Evolutionary conservation across 2,329 filamentous ascomycete genomes (phyloP), one percentile per base, ranked within the genome.

Genomic region (Passalora sequoiae): DNA sequence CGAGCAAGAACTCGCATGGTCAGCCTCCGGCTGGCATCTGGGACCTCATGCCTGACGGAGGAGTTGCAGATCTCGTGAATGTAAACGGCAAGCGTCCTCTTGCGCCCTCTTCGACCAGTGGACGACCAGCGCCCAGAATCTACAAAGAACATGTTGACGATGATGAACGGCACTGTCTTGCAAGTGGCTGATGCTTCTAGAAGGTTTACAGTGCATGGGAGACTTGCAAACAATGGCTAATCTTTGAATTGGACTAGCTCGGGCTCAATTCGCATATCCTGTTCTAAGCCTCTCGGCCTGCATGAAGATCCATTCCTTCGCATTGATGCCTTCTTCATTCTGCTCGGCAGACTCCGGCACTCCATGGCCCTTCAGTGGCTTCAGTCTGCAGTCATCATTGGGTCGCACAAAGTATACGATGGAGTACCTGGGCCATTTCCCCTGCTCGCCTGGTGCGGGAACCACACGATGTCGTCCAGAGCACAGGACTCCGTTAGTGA

Each of bases 351-450:
- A 44, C n/a, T 55, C 24, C 7, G 61, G 59, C 4, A 63, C 47
- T 0, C 57, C 54, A 6, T 46, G 36, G 1, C 61, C 62, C 27
- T 65, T 61, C 42, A 69, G 46, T 31, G 66, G 60, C 53, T 62
- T 67, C 49, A 75, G 48, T 24, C 65, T 44, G 25, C 73, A 69
- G 12, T 70, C 62, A 59, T 76, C 68, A 46, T 68, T 71, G 2
- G 75, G 75, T 47, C 76, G 60, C 16, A 70, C 65, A 57, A 79
- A 79, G 53, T 78, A 78, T 8, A 78, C 75, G 12, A 79, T 55
- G 53, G 72, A 75, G 53, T 73, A 75, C 43, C 76, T 60, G 20
- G 67, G 70, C 36, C 51, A 59, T 22, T 64, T 61, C 1, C 64
- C 68, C 56, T 78, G 75, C 13, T 63, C 58, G 2, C 73, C 73